These are phyloP conservation scores for Aurantiochytrium sp. DNA, from an alignment of 108 stramenopile genomes.

Conservation along the genomic window DNA sequence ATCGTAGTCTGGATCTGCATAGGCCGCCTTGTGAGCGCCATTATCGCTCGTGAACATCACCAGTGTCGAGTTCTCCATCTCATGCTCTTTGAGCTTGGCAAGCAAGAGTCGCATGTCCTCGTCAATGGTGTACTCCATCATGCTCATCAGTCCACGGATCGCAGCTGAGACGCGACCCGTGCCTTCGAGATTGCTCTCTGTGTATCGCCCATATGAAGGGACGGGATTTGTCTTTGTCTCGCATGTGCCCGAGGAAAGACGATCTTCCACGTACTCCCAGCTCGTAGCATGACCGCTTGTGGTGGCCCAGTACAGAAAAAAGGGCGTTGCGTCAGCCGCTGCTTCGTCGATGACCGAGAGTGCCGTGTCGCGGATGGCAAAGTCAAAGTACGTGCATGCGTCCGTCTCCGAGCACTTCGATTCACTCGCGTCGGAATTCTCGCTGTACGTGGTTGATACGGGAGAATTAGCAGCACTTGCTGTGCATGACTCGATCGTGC, in stretches of 20 bases:
- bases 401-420: background rate
- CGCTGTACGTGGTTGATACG: background rate
- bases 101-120: background rate
- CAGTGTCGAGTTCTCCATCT: background rate
- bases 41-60: background rate
- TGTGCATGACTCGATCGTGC: background rate
- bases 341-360: background rate
- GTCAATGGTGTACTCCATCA: background rate
- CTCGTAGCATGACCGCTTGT: background rate
- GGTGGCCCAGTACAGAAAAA: slow-evolving; percentile 16
- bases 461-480: background rate
- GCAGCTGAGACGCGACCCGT: background rate
- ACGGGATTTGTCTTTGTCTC: background rate
- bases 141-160: background rate
- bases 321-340: background rate
- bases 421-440: background rate
- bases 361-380: background rate
- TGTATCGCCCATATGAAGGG: background rate
- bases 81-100: background rate
- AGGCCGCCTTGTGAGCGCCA: background rate
- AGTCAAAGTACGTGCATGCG: background rate
- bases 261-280: background rate
- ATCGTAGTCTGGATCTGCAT: background rate
- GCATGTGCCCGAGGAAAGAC: background rate
- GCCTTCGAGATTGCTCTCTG: background rate